Evolutionary conservation across 1,139 yeast genomes (phyloP).

Genomic region (Candida sp.): DNA sequence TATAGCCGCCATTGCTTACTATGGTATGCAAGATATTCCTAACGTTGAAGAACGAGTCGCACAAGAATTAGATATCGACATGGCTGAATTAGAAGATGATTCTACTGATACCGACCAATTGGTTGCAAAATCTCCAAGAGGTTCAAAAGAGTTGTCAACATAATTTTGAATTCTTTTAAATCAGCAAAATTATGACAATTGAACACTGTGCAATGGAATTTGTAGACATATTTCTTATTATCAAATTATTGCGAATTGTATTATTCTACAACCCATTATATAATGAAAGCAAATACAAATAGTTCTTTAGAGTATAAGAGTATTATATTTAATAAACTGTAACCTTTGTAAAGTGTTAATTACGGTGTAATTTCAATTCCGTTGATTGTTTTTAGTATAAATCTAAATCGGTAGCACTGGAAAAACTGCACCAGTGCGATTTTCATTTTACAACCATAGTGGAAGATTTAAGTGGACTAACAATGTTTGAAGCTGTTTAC

Average conservation of each 20-base stretch:
- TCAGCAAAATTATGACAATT: no score
- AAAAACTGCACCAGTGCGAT: not conserved
- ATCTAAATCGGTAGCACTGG: not conserved
- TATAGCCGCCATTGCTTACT: conserved; percentile 49
- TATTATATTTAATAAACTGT: no score
- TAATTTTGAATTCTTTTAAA: no score
- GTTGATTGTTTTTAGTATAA: no score
- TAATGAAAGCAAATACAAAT: no score
- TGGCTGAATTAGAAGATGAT: conserved; percentile 36
- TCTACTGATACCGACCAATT: conserved; percentile 9
- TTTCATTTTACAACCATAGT: not conserved
- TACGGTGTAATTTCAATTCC: no score
- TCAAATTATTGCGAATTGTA: no score
- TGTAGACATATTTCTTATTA: no score
- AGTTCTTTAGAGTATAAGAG: no score
- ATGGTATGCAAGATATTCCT: conserved; percentile 65
- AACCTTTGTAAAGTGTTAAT: no score
- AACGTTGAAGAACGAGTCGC: conserved; percentile 58
- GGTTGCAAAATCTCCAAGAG: conserved; percentile 5
- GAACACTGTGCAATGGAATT: no score
- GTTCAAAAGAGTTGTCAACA: not conserved
- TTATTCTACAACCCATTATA: no score
- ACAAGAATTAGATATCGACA: conserved; percentile 54
- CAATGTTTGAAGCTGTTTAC: conserved; percentile 56
- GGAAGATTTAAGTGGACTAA: not conserved